phyloP scores from a whole-genome alignment of 1,284 basidiomycete species.

The Puccinia polysora region DNA sequence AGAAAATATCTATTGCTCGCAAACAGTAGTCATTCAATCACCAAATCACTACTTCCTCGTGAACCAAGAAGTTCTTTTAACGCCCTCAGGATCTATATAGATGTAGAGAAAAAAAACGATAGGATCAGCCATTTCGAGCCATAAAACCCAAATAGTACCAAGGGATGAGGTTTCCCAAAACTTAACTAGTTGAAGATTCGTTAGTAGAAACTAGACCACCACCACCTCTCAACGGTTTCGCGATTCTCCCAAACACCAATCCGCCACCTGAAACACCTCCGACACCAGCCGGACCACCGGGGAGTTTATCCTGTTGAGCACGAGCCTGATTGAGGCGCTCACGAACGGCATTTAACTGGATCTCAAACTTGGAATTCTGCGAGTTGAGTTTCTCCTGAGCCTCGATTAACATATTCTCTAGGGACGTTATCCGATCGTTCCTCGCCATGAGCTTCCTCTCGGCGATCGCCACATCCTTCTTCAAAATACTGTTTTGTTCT shows the following conservation, averaged over 20 bases:
- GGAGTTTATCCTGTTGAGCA: constrained; percentile 78
- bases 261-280: constrained; percentile 55
- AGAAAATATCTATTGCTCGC: too few relatives aligned
- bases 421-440: constrained; percentile 93
- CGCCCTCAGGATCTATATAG: too few relatives aligned
- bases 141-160: too few relatives aligned
- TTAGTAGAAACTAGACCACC: constrained; percentile 38
- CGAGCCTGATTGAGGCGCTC: constrained; percentile 85
- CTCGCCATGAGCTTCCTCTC: constrained; percentile 92
- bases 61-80: too few relatives aligned
- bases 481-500: constrained; percentile 93
- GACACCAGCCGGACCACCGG: constrained; percentile 56
- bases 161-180: too few relatives aligned
- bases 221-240: constrained; percentile 62
- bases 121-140: too few relatives aligned
- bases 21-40: too few relatives aligned
- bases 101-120: too few relatives aligned
- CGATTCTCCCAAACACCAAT: constrained; percentile 84
- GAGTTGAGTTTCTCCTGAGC: constrained; percentile 82
- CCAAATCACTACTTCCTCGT: too few relatives aligned
- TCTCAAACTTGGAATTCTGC: constrained; percentile 93
- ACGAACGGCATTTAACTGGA: constrained; percentile 81
- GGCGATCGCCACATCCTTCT: constrained; percentile 95
- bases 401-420: constrained; percentile 85
- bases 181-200: constrained; percentile 9